A percentile compares a stretch with the other conserved stretches of the same genome.
Conservation (phyloP, 306 rosid species). For the Glycine soja region DNA sequence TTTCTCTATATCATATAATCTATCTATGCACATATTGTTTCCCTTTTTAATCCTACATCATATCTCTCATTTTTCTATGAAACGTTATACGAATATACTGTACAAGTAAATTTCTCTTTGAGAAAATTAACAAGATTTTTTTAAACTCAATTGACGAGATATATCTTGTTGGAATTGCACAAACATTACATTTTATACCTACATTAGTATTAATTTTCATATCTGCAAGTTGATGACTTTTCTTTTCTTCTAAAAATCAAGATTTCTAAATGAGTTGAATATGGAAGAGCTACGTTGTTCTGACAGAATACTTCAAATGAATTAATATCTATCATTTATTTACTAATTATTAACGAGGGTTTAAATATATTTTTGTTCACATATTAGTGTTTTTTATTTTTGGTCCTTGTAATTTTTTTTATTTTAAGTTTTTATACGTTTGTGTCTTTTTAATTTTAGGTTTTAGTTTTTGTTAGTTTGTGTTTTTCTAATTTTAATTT, state of each 20-base stretch:
- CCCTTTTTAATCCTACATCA: too few relatives aligned
- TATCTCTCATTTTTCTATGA: too few relatives aligned
- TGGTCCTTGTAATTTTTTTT: too few relatives aligned
- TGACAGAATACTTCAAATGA: background rate
- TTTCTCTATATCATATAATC: too few relatives aligned
- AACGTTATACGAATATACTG: too few relatives aligned
- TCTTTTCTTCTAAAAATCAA: background rate
- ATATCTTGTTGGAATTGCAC: background rate
- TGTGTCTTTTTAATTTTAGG: too few relatives aligned
- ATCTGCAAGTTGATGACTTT: background rate
- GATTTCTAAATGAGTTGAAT: conserved; percentile 29
- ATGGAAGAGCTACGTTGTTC: background rate
- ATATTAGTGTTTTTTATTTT: too few relatives aligned
- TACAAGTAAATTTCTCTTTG: background rate
- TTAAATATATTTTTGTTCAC: too few relatives aligned
- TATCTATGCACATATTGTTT: too few relatives aligned
- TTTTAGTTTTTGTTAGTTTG: too few relatives aligned
- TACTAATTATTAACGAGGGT: background rate
- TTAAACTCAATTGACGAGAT: background rate
- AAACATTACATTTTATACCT: background rate
- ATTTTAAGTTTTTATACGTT: too few relatives aligned
- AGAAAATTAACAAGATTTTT: background rate
- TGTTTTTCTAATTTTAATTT: too few relatives aligned
- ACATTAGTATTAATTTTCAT: background rate
- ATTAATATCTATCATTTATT: background rate